Evolutionary conservation across 1,139 yeast genomes (phyloP), one percentile per base, ranked within the genome.

Genomic region (Suhomyces panamericanus): DNA sequence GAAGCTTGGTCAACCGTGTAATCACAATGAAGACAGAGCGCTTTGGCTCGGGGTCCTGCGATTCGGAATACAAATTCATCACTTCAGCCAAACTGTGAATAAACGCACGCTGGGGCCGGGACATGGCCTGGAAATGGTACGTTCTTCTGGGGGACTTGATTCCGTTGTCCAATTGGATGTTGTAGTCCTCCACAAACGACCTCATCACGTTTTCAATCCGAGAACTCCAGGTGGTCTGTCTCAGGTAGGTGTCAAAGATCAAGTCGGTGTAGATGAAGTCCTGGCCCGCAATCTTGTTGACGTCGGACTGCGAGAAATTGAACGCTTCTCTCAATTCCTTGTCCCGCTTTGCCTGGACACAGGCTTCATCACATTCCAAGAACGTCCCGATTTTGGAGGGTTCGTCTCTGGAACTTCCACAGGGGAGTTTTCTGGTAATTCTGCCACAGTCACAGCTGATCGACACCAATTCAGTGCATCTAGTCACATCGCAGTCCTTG

Each of bases 41-140:
- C 46, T 80, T 74, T 0, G 96, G 96, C 52, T 88, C 96, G 2
- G 78, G 78, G 60, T 88, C 96, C 54, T 87, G 91, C 1, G 93
- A 80, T 56, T 87, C 90, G 0, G 86, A 73, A 55, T 79, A 81
- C 13, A 89, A 58, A 8, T 75, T 70, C 59, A 73, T 88, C 0
- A 79, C 64, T 29, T 73, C 78, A 0, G 91, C 85, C 37, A 90
- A 59, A 46, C 81, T 81, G 56, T 84, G 93, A 15, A 90, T 67
- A 58, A 88, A 88, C 52, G 72, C 73, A 39, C 96, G 73, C 59
- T 88, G 93, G 8, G 82, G 77, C 9, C 73, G 61, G 42, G 69
- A 72, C 95, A 90, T 88, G 13, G 91, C 84, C 16, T 83, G 82
- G 64, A 90, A 87, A 59, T 82, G 83, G 51, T 78, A 67, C 0